Evolutionary conservation across 176 grass and related monocot genomes (phyloP).

Genomic region (Triticum urartu): DNA sequence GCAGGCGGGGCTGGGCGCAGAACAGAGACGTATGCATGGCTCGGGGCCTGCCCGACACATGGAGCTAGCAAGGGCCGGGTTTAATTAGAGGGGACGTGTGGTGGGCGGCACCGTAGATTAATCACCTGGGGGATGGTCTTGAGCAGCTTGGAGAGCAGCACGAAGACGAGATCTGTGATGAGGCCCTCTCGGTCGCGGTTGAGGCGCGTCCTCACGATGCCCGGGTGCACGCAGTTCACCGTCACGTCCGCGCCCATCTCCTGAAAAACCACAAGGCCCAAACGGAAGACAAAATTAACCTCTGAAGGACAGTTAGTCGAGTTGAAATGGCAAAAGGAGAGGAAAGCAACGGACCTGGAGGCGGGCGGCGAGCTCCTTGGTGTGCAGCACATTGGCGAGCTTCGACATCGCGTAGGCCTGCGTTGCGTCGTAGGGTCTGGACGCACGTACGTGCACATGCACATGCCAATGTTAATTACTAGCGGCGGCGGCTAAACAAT

Average conservation of each 20-base stretch:
- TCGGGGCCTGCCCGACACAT: too few species aligned
- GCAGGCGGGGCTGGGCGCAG: neutral
- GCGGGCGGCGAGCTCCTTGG: constrained; percentile 57
- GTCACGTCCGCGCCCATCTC: constrained; percentile 79
- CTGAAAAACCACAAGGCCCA: constrained; percentile 21
- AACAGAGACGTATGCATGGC: too few species aligned
- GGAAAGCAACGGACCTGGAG: neutral
- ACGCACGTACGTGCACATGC: neutral
- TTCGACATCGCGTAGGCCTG: constrained; percentile 90
- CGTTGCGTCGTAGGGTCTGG: constrained; percentile 83
- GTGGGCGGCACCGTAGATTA: neutral
- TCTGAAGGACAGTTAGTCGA: too few species aligned
- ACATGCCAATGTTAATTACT: neutral
- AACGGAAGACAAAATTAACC: too few species aligned
- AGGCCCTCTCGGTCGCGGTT: constrained; percentile 91
- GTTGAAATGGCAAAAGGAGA: too few species aligned
- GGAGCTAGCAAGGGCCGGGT: too few species aligned
- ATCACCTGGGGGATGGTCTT: constrained; percentile 96
- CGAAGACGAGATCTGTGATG: constrained; percentile 88
- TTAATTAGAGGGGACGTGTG: neutral
- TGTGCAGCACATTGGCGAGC: constrained; percentile 83
- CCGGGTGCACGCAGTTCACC: constrained; percentile 90
- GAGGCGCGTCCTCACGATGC: constrained; percentile 88
- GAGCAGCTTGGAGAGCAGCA: constrained; percentile 88
- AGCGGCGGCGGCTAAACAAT: neutral